Evolutionary conservation across 2,329 filamentous ascomycete species (phyloP).

Genomic region (Trichoderma oligosporum): DNA sequence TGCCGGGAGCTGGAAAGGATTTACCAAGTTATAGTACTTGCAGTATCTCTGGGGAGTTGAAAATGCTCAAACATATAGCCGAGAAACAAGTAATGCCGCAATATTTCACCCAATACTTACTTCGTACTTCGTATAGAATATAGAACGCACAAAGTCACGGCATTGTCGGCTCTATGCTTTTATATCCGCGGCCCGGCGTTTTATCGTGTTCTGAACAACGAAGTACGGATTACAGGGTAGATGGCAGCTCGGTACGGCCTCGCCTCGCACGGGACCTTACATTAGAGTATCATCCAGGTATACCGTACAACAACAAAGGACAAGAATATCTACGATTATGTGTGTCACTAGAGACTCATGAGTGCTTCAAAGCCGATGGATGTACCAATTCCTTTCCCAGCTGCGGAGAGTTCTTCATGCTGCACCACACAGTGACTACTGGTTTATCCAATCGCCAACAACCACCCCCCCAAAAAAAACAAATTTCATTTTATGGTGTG

Average conservation of each 20-base stretch:
- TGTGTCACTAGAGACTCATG: background rate
- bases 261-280: slow-evolving; percentile 15
- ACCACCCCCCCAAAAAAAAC: background rate
- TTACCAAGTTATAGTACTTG: too few relatives aligned
- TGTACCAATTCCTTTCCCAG: background rate
- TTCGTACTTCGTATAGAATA: background rate
- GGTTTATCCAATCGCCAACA: background rate
- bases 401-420: background rate
- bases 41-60: background rate
- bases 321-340: background rate
- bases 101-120: background rate
- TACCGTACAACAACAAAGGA: background rate
- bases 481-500: background rate
- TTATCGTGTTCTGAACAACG: too few relatives aligned
- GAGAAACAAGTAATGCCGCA: background rate
- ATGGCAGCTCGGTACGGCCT: background rate
- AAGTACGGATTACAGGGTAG: slow-evolving; percentile 10
- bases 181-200: background rate
- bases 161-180: background rate
- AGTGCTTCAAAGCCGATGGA: background rate
- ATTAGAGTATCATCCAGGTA: background rate
- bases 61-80: background rate
- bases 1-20: background rate
- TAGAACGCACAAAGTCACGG: background rate
- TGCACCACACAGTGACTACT: background rate